Evolutionary conservation across 257 asterid species (phyloP), one percentile per base, ranked within the genome.

Genomic region (Marsdenia floribunda): DNA sequence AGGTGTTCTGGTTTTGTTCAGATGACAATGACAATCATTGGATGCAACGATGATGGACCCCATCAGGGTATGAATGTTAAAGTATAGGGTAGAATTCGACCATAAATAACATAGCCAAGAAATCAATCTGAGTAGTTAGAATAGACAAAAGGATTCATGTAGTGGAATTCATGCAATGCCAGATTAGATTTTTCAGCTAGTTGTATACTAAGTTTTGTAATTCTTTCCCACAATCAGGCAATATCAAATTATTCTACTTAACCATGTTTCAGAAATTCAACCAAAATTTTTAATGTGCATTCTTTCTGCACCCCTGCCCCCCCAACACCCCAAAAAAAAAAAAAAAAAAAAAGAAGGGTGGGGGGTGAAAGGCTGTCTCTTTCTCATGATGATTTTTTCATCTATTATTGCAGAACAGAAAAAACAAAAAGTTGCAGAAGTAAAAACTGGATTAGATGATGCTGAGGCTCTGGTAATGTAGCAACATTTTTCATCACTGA

Each of bases 391-490:
- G 64, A 70, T 76, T 7, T 63, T 40, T 77, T 64, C 4, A 22
- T 44, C 46, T 57, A 33, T n/a, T 21, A 26, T 52, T 86, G 83
- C 90, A 91, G 97, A 91, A 75, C 93, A 83, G 76, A 87, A 83
- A 82, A 88, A 88, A 73, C 91, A 90, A 79, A 87, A 87, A 82
- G 58, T 90, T 1, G 74, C 85, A 65, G 92, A 88, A 84, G 71
- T 88, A 19, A 77, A 79, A 72, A 74, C 77, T 77, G 90, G 90
- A 40, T 29, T 90, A 72, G 92, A 86, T 50, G 92, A 90, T 81
- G 93, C 87, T 61, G 96, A 89, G 66, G 76, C 88, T 60, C 76
- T 87, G 97, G 95, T 90, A 86, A 73, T 46, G 21, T 63, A 22
- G 12, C 72, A 71, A 19, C 40, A 14, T 29, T 22, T 29, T 70